Evolutionary conservation across 176 grass and related monocot species (phyloP), one percentile per base, ranked within the genome.

Genomic region (Eremochloa ophiuroides): DNA sequence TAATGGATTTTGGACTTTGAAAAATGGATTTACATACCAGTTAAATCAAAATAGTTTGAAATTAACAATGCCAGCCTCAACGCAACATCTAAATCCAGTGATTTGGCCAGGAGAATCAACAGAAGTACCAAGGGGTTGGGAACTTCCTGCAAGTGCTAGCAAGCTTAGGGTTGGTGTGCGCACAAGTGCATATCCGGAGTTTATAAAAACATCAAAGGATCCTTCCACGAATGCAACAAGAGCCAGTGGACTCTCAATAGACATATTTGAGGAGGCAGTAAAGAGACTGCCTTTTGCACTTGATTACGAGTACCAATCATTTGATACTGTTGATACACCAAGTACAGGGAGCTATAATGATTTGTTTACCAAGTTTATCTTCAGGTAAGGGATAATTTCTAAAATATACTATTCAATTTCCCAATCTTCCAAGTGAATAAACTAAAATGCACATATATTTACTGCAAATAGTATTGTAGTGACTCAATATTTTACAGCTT

Each of bases 31-130:
- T 37, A 73, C 72, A 26, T 8, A 28, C 28, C 6, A 66, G 6
- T 14, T 85, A 53, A 59, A 68, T 73, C 53, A 79, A 37, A 79
- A 14, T 23, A 30, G 20, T 28, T 89, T 35, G 2, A 37, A 48
- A 44, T 59, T 13, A 29, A 38, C 26, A 69, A n/a, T 62, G 28
- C 11, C 39, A 56, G 20, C 33, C 2, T 80, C 31, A 35, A 30
- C 7, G 55, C 10, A 1, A 13, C 35, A 86, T 84, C 43, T 91
- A 7, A 77, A 75, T 3, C 14, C 15, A 13, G 38, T 89, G 7
- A 33, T 87, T 38, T 94, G 83, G 89, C 92, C 92, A 4, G 89
- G 92, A 7, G 87, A 76, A n/a, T 43, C 86, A 59, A 43, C 20
- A 6, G 26, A 46, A 8, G 25, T 69, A 14, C 89, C 92, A 15